Evolutionary conservation across 108 stramenopile genomes (phyloP).

Genomic region (Fistulifera pelliculosa): DNA sequence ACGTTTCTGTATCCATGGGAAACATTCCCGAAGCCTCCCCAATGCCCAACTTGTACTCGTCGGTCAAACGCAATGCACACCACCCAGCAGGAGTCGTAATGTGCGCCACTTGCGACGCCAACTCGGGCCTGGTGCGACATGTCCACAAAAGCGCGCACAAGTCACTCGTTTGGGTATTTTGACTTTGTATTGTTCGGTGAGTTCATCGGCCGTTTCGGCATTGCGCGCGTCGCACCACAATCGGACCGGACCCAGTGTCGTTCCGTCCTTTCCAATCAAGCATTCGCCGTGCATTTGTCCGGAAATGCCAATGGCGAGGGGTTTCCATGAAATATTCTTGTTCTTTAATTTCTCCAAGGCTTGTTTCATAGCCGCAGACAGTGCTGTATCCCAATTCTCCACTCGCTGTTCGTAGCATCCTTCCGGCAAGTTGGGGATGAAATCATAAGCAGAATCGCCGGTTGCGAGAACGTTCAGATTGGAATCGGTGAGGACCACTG

Average conservation of each 20-base stretch:
- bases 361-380: slow-evolving; percentile 13
- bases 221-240: slow-evolving; percentile 43
- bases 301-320: slow-evolving; percentile 25
- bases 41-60: slow-evolving; percentile 13
- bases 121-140: slow-evolving; percentile 20
- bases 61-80: slow-evolving; percentile 21
- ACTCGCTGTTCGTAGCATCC: slow-evolving; percentile 39
- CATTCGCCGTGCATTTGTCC: slow-evolving; percentile 48
- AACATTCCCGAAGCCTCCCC: slow-evolving; percentile 47
- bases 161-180: slow-evolving; percentile 33
- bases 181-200: slow-evolving; percentile 16
- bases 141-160: slow-evolving; percentile 33
- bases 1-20: slow-evolving; percentile 17
- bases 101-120: slow-evolving; percentile 4
- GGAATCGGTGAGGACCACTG: slow-evolving; percentile 19
- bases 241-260: slow-evolving; percentile 19
- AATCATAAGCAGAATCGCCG: slow-evolving; percentile 23
- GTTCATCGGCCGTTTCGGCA: slow-evolving; percentile 24
- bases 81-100: slow-evolving; percentile 44
- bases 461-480: slow-evolving; percentile 16
- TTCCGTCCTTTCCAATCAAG: slow-evolving; percentile 13
- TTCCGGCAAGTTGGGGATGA: slow-evolving; percentile 7
- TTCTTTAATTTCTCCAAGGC: not conserved
- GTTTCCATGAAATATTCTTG: not conserved
- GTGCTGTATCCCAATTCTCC: slow-evolving; percentile 26